Conservation (phyloP, 75 land plant genomes). For the Sequoia sempervirens region DNA sequence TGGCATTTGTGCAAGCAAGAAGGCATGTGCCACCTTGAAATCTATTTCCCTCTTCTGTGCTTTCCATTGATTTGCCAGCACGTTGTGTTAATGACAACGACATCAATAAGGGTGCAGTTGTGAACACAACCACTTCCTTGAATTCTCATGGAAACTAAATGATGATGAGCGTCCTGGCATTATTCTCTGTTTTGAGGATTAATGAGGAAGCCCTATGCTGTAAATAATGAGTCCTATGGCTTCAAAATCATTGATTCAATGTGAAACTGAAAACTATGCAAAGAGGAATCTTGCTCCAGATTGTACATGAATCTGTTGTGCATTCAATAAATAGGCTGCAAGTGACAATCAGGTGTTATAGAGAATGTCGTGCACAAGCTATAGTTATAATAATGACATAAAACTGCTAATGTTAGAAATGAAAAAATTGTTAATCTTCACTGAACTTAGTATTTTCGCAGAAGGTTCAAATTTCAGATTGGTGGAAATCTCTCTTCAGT, state of each 20-base stretch:
- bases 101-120: not conserved
- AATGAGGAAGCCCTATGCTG: not conserved
- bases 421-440: not conserved
- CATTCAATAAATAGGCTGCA: no score
- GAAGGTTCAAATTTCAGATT: no score
- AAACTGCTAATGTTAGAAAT: no score
- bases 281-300: not conserved
- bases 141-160: not conserved
- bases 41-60: no score
- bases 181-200: not conserved
- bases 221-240: not conserved
- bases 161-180: not conserved
- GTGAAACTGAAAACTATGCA: not conserved
- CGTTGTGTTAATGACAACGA: not conserved
- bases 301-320: not conserved
- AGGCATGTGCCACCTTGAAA: conserved; percentile 1
- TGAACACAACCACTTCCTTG: not conserved
- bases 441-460: no score
- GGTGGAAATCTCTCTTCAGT: no score
- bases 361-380: not conserved
- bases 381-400: not conserved
- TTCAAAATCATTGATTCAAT: not conserved
- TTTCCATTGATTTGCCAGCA: not conserved
- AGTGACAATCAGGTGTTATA: not conserved
- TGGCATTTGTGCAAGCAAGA: conserved; percentile 8